Evolutionary conservation across 306 rosid species (phyloP), one percentile per base, ranked within the genome.

Genomic region (Geum urbanum): DNA sequence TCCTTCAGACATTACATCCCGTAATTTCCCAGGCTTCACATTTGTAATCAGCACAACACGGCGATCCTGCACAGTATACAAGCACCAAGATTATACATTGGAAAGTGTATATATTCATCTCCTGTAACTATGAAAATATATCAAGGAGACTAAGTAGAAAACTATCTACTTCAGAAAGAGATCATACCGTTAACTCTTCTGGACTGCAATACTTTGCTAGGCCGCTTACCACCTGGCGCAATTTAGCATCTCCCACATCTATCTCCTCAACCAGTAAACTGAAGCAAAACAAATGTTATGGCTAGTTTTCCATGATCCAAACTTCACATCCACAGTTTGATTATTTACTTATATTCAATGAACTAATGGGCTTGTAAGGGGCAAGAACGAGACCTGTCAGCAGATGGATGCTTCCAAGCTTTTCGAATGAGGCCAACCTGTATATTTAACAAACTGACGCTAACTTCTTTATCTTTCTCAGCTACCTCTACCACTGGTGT

Each of bases 351-450:
- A 32, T 52, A 7, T 12, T 5, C 0, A 63, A 44, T 27, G 48
- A 10, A 53, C 9, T 20, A 69, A 40, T 15, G 9, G n/a, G 63
- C 12, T 44, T 19, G 4, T 13, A 41, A 43, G 71, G 54, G 47
- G 56, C 18, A 44, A 50, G 14, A 64, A 44, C 15, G n/a, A 64
- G 64, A 94, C 99, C 97, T 94, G 72, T 94, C 97, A 46, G 99
- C 96, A 63, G 97, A 91, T 43, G 97, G 97, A 87, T 94, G 99
- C 83, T 94, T 94, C 97, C 95, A 86, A 2, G 97, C 99, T 87
- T 91, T 94, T 27, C 86, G 82, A 70, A 94, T 84, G 47, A 87
- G 74, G 60, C 99, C 99, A 71, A 94, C 97, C 75, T 84, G 95
- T 78, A 94, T 85, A 69, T 94, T 91, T 67, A 94, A 91, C 82